Evolutionary conservation across 768 basidiomycete genomes (phyloP).

Genomic region (Lepiota subincarnata): DNA sequence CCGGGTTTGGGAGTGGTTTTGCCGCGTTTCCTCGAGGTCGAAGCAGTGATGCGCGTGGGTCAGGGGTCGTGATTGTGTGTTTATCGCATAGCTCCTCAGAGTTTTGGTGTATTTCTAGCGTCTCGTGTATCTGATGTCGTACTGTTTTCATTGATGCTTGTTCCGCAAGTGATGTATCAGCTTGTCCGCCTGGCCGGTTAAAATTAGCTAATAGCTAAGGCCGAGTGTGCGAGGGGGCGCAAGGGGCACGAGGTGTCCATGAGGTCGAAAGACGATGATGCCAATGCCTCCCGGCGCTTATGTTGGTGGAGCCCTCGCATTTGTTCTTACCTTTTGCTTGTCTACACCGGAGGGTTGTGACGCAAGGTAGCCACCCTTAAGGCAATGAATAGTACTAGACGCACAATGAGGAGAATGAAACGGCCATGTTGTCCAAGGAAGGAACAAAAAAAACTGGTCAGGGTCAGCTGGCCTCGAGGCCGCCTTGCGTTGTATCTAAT

Average conservation of each 20-base stretch:
- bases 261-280: slow-evolving; percentile 3
- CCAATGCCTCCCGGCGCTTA: neutral
- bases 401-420: slow-evolving; percentile 4
- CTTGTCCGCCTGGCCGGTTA: neutral
- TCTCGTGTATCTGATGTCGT: neutral
- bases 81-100: slow-evolving; percentile 4
- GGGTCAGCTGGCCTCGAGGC: slow-evolving; percentile 44
- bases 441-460: slow-evolving; percentile 9
- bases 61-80: neutral
- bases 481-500: slow-evolving; percentile 25
- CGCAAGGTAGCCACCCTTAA: neutral
- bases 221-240: neutral
- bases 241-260: slow-evolving; percentile 8
- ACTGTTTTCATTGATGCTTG: neutral
- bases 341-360: too few species aligned
- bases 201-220: neutral
- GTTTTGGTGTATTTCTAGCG: slow-evolving; percentile 6
- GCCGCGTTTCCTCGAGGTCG: slow-evolving; percentile 13
- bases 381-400: neutral
- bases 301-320: neutral
- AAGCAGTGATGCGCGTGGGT: neutral
- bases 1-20: slow-evolving; percentile 25
- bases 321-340: neutral
- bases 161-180: neutral
- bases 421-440: neutral